Evolutionary conservation across 2,329 filamentous ascomycete genomes (phyloP), one percentile per base, ranked within the genome.

Genomic region (Passalora sequoiae): DNA sequence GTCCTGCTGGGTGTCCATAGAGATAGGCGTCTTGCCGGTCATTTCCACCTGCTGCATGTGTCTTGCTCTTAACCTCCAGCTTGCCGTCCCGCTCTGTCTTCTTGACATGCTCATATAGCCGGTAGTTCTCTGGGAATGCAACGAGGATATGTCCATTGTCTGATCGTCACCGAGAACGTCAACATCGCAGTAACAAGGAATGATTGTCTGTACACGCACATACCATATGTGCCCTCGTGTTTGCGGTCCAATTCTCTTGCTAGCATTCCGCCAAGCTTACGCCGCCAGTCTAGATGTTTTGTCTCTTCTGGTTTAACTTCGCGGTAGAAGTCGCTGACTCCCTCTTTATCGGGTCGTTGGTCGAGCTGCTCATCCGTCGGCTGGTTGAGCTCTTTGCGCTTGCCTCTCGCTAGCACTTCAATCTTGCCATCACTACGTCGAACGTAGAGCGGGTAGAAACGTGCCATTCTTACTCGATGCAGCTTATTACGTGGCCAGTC

Each of bases 21-120:
- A 81, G 66, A 51, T 80, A 80, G 22, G 75, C 75, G 56, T 81
- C 77, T 53, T 77, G 74, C 42, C 76, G 64, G 55, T 77, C 74
- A 48, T 72, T 73, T 8, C 68, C 70, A 24, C 71, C 73, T 25
- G 66, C 69, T 5, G 68, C 71, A 57, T 73, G 68, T 39, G 68
- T 73, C 60, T 72, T 69, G 58, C 67, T 64, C 51, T 69, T 67
- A 49, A 74, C 72, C 21, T 69, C 57, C 16, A 57, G 61, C 48
- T 66, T 64, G 27, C 64, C 65, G 38, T 71, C 68, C 30, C 67
- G 67, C 35, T 72, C 66, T 12, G 63, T 62, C 53, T 71, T 71
- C 47, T 73, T 76, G 55, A 77, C 68, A 53, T 79, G 76, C 54
- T 80, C 75, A 61, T 72, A 81, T 10, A 81, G 67, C 12, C 68